Evolutionary conservation across 2,329 filamentous ascomycete genomes (phyloP).

Genomic region (Aspergillus ibericus): DNA sequence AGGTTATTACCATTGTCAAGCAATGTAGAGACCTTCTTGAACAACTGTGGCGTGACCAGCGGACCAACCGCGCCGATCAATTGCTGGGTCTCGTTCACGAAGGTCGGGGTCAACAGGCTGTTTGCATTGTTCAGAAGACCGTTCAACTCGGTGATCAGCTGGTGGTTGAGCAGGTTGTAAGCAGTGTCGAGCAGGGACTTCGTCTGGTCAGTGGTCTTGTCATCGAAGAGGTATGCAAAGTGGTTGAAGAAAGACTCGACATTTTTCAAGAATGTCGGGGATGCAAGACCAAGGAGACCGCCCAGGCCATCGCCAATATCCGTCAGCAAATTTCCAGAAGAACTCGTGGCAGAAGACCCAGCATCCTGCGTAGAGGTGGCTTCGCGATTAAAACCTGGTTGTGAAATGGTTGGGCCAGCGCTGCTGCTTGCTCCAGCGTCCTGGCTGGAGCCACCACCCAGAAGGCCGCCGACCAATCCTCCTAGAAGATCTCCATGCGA

Average conservation of each 20-base stretch:
- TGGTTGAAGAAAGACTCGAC: constrained; percentile 38
- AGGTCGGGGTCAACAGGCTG: constrained; percentile 18
- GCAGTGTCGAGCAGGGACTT: constrained; percentile 29
- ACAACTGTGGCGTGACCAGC: constrained; percentile 17
- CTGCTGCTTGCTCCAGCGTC: not conserved
- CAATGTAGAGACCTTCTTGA: constrained; percentile 17
- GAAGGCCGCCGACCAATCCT: constrained; percentile 5
- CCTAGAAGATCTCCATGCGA: constrained; percentile 1
- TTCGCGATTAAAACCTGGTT: not conserved
- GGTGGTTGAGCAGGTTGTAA: constrained; percentile 24
- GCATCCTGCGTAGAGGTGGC: not conserved
- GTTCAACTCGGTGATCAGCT: constrained; percentile 27
- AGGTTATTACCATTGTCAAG: constrained; percentile 22
- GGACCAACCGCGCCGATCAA: constrained; percentile 21
- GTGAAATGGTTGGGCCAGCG: constrained; percentile 1
- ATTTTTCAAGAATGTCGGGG: constrained; percentile 30
- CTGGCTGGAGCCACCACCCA: not conserved
- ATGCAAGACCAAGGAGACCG: constrained; percentile 28
- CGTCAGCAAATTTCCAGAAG: constrained; percentile 15
- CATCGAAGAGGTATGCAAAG: constrained; percentile 34
- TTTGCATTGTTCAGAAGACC: constrained; percentile 20
- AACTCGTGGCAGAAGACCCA: not conserved
- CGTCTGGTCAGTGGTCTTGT: constrained; percentile 32
- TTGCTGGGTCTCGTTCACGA: constrained; percentile 26
- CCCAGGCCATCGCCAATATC: constrained; percentile 36